Evolutionary conservation across 164 flowering plant genomes (phyloP), one percentile per base, ranked within the genome.

Genomic region (Platanus orientalis): DNA sequence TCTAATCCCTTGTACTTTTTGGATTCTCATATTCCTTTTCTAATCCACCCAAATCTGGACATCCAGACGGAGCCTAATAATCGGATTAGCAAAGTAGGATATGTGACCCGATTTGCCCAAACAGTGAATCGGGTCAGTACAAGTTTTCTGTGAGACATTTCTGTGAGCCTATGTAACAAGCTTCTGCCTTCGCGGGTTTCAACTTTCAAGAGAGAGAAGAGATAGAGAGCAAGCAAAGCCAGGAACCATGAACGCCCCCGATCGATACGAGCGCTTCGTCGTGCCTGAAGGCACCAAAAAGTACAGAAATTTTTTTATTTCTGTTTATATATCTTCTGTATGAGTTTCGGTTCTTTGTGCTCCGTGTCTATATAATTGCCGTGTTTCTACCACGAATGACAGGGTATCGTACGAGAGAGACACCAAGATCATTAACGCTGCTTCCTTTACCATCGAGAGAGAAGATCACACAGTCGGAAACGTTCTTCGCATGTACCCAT

Each of bases 321-420:
- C 39, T 34, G n/a, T n/a, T n/a, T 34, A 5, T 34, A 34, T 34
- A 34, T 34, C 10, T 10, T 45, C 16, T 42, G 5, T 45, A 45
- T 45, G 19, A 16, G n/a, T 16, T 12, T 36, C 42, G 1, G 1
- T 36, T 36, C 42, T 36, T 7, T 36, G 9, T 3, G 42, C 42
- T 3, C 12, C 42, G 49, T 44, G 17, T 17, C 32, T 6, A 7
- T 13, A 14, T 6, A 10, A 13, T 34, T 48, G 24, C 29, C 20
- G 3, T 21, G 19, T 44, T 39, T 49, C 7, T 25, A 19, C 3
- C 21, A 4, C 25, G 4, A 20, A 52, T 21, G 20, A 25, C 56
- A 92, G 97, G 90, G 97, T 94, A 29, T 88, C 97, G 0, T 92
- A 92, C 62, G 97, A 94, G 78, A 81, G 99, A 68, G 99, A 94